These are phyloP conservation scores for Podospora didyma DNA, from an alignment of 495 filamentous ascomycete genomes.

Conservation along the genomic window DNA sequence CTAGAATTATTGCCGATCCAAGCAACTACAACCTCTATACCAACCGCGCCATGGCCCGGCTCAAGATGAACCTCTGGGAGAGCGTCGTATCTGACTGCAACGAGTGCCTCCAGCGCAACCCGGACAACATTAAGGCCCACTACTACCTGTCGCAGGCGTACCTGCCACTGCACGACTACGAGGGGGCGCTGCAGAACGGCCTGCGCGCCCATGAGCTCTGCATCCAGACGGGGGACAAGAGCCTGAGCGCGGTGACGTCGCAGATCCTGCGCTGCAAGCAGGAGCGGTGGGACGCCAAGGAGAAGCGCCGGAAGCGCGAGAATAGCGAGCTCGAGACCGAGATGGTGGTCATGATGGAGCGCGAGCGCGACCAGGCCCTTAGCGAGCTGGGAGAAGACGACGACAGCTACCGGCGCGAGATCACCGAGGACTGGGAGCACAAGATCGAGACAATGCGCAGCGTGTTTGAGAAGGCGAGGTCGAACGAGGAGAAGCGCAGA, in stretches of 20 bases:
- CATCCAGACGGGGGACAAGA: conserved; percentile 52
- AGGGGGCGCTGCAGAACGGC: conserved; percentile 70
- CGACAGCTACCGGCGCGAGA: conserved; percentile 45
- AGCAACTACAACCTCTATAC: conserved; percentile 67
- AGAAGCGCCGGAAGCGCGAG: conserved; percentile 42
- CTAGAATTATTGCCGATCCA: conserved; percentile 55
- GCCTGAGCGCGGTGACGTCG: conserved; percentile 59
- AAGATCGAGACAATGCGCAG: conserved; percentile 57
- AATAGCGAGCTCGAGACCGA: conserved; percentile 53
- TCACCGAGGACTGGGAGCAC: conserved; percentile 51
- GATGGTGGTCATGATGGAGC: conserved; percentile 39
- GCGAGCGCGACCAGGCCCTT: conserved; percentile 27
- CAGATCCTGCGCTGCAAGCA: conserved; percentile 78
- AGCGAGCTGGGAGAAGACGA: conserved; percentile 30
- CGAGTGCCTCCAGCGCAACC: conserved; percentile 62
- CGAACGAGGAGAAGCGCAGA: conserved; percentile 47
- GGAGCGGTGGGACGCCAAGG: conserved; percentile 59
- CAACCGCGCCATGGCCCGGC: conserved; percentile 83
- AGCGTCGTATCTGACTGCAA: conserved; percentile 77
- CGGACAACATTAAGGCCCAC: conserved; percentile 72
- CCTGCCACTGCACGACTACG: conserved; percentile 65
- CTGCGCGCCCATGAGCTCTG: conserved; percentile 71
- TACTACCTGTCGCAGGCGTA: conserved; percentile 84
- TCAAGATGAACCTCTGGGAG: conserved; percentile 68
- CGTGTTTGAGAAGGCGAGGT: conserved; percentile 59